phyloP scores from a whole-genome alignment of 495 filamentous ascomycete genomes.

The Penicillium canescens region DNA sequence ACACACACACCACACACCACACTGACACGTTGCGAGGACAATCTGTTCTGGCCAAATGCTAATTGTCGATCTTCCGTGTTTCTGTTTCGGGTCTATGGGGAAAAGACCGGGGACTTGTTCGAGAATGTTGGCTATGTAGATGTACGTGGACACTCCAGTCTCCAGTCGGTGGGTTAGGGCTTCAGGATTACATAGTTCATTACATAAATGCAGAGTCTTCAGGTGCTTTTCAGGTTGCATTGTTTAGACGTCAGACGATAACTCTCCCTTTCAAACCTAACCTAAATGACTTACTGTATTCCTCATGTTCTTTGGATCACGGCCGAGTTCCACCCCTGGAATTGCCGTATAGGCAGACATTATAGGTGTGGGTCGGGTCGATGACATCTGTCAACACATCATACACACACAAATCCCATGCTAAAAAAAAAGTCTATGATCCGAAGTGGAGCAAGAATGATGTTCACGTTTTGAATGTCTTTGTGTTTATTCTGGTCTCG shows the following conservation, averaged over 20 bases:
- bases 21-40: too few species aligned
- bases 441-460: conserved; percentile 11
- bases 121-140: background rate
- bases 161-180: too few species aligned
- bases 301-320: too few species aligned
- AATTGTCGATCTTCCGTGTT: conserved; percentile 21
- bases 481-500: background rate
- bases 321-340: background rate
- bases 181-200: background rate
- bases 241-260: too few species aligned
- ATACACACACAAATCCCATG: background rate
- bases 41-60: conserved; percentile 3
- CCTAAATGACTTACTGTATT: too few species aligned
- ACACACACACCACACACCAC: too few species aligned
- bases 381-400: conserved; percentile 9
- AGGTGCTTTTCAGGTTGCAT: too few species aligned
- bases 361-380: background rate
- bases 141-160: too few species aligned
- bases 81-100: conserved; percentile 20
- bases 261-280: too few species aligned
- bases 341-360: background rate
- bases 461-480: conserved; percentile 3
- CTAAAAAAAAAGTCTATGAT: conserved; percentile 8
- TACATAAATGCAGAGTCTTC: too few species aligned
- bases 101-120: conserved; percentile 3